Evolutionary conservation across 768 basidiomycete species (phyloP).

Genomic region (Russula sp.): DNA sequence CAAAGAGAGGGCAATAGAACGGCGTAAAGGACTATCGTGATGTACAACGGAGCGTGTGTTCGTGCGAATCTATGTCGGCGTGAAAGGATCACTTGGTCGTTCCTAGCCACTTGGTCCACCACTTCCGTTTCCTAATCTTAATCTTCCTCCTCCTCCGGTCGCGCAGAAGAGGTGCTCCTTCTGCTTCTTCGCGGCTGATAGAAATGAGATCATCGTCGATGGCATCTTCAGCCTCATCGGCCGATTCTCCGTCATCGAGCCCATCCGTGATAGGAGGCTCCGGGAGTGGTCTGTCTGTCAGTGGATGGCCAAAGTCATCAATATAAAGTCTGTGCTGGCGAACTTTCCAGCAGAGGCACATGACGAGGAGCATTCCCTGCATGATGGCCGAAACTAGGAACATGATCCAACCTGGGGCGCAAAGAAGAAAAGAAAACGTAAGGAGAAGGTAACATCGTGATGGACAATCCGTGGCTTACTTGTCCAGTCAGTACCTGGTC

Average conservation of each 20-base stretch:
- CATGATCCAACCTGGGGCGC: slow-evolving; percentile 62
- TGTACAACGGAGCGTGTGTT: background rate
- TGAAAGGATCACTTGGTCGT: background rate
- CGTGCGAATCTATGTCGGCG: background rate
- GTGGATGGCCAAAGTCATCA: slow-evolving; percentile 82
- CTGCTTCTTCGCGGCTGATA: slow-evolving; percentile 12
- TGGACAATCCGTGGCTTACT: slow-evolving; percentile 39
- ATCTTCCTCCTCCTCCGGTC: slow-evolving; percentile 9
- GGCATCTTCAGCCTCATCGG: slow-evolving; percentile 22
- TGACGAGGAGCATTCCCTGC: slow-evolving; percentile 72
- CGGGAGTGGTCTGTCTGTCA: slow-evolving; percentile 26
- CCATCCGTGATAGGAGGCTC: slow-evolving; percentile 15
- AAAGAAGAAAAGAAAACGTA: background rate
- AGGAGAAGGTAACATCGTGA: background rate
- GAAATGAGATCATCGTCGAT: slow-evolving; percentile 22
- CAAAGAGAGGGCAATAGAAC: background rate
- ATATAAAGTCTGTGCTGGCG: slow-evolving; percentile 70
- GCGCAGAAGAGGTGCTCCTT: slow-evolving; percentile 4
- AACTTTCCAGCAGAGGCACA: slow-evolving; percentile 83
- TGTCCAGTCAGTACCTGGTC: slow-evolving; percentile 82
- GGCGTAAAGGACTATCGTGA: background rate
- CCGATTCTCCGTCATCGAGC: slow-evolving; percentile 19
- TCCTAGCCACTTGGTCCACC: slow-evolving; percentile 12
- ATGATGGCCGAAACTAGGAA: slow-evolving; percentile 78
- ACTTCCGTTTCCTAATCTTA: slow-evolving; percentile 7